Percentiles rank a stretch among this genome's conserved stretches.
Conservation (phyloP, 2,329 filamentous ascomycete species). For the Ophiostoma quercus region DNA sequence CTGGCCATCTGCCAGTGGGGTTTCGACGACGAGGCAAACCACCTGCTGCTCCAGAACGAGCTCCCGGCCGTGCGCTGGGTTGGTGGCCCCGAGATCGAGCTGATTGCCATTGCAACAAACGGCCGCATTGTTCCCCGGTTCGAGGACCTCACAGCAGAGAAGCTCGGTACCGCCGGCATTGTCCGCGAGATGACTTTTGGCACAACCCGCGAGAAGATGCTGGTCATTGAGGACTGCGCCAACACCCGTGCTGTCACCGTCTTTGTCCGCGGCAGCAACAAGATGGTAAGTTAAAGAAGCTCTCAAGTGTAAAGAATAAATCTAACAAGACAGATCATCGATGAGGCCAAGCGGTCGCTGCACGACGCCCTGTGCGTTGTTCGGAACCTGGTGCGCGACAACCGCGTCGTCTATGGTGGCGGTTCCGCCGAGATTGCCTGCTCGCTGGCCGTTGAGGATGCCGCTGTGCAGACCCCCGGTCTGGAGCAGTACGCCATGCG, state of each 20-base stretch:
- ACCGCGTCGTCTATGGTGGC: slow-evolving; percentile 94
- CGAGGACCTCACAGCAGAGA: slow-evolving; percentile 84
- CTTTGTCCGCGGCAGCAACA: slow-evolving; percentile 96
- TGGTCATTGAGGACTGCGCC: slow-evolving; percentile 98
- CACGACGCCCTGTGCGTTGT: slow-evolving; percentile 98
- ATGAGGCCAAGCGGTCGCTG: slow-evolving; percentile 94
- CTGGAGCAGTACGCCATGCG: slow-evolving; percentile 99
- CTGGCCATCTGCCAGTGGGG: slow-evolving; percentile 99
- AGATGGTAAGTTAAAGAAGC: slow-evolving; percentile 77
- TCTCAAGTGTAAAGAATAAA: no score
- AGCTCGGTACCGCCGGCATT: slow-evolving; percentile 82
- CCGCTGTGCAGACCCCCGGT: slow-evolving; percentile 89
- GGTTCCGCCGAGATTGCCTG: slow-evolving; percentile 97
- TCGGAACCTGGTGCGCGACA: slow-evolving; percentile 90
- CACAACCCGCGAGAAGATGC: slow-evolving; percentile 98
- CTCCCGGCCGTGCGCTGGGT: slow-evolving; percentile 97
- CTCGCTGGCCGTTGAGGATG: slow-evolving; percentile 91
- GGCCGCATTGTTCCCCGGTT: slow-evolving; percentile 96
- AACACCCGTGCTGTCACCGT: slow-evolving; percentile 95
- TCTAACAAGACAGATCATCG: slow-evolving; percentile 67
- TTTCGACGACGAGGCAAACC: slow-evolving; percentile 98
- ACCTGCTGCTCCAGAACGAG: slow-evolving; percentile 90
- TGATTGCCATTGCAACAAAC: slow-evolving; percentile 98
- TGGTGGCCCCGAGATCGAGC: slow-evolving; percentile 93
- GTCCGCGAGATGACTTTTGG: slow-evolving; percentile 95